phyloP scores from a whole-genome alignment of 306 rosid genomes.

The Dalbergia cultrata region DNA sequence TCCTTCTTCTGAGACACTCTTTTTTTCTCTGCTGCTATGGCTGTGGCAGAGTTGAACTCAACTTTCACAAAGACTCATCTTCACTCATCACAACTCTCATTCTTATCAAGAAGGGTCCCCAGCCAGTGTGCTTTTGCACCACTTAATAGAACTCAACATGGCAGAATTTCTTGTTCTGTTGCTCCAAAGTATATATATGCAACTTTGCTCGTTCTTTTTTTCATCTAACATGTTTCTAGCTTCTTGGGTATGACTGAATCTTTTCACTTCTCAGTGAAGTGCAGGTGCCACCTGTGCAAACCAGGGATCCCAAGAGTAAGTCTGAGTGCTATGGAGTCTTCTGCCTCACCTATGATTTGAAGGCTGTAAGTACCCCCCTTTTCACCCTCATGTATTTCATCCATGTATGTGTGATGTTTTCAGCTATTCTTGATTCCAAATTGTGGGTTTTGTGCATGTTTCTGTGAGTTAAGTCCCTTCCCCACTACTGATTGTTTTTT shows the following conservation, averaged over 20 bases:
- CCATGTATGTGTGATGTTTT: slow-evolving; percentile 23
- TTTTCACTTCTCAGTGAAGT: slow-evolving; percentile 65
- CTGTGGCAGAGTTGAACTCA: slow-evolving; percentile 69
- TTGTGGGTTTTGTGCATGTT: slow-evolving; percentile 15
- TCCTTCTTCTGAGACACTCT: slow-evolving; percentile 2
- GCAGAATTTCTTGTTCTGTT: slow-evolving; percentile 76
- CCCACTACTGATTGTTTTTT: not conserved
- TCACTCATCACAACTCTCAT: slow-evolving; percentile 62
- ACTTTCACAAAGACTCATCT: slow-evolving; percentile 57
- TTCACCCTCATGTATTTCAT: slow-evolving; percentile 16
- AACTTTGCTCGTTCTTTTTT: slow-evolving; percentile 17
- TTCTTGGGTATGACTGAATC: slow-evolving; percentile 34
- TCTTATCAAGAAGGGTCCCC: slow-evolving; percentile 57
- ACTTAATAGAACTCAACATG: slow-evolving; percentile 45
- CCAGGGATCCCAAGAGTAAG: slow-evolving; percentile 64
- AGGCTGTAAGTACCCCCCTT: slow-evolving; percentile 70
- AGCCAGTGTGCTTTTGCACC: slow-evolving; percentile 52
- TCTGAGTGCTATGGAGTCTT: slow-evolving; percentile 87
- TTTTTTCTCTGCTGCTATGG: slow-evolving; percentile 66
- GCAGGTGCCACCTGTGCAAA: slow-evolving; percentile 64
- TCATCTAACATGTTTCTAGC: not conserved
- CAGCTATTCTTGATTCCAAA: slow-evolving; percentile 2
- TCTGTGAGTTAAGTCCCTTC: not conserved
- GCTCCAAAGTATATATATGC: slow-evolving; percentile 68
- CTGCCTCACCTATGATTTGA: slow-evolving; percentile 93